These are phyloP conservation scores for Penicillium antarcticum DNA, from an alignment of 495 filamentous ascomycete species.

Conservation along the genomic window DNA sequence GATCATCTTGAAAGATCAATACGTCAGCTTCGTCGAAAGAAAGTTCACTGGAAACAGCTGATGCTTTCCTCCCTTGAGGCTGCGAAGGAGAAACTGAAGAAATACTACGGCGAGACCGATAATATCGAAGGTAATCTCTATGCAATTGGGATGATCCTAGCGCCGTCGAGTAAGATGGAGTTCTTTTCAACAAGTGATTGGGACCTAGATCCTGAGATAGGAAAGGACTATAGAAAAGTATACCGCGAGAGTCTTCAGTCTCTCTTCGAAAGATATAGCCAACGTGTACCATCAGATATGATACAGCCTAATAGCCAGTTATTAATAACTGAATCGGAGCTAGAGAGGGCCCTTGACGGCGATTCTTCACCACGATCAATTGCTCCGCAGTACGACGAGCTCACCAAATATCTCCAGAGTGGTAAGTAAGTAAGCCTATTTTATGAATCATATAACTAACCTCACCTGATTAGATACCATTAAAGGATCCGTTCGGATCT, in stretches of 20 bases:
- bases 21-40: neutral
- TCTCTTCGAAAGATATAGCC: neutral
- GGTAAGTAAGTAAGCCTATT: neutral
- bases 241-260: neutral
- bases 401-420: neutral
- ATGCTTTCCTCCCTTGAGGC: conserved; percentile 5
- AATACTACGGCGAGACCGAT: conserved; percentile 6
- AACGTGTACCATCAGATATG: neutral
- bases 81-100: conserved; percentile 1
- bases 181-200: conserved; percentile 17
- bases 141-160: conserved; percentile 13
- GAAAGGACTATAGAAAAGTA: neutral
- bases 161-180: conserved; percentile 12
- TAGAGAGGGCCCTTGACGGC: neutral
- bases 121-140: conserved; percentile 6
- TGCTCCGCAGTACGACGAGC: neutral
- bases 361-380: neutral
- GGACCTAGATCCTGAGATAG: neutral
- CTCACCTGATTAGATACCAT: neutral
- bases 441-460: neutral
- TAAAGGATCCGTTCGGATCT: neutral
- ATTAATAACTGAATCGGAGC: neutral
- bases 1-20: neutral
- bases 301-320: neutral
- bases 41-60: neutral